Evolutionary conservation across 768 basidiomycete species (phyloP), one percentile per base, ranked within the genome.

Genomic region (Mycena floridula): DNA sequence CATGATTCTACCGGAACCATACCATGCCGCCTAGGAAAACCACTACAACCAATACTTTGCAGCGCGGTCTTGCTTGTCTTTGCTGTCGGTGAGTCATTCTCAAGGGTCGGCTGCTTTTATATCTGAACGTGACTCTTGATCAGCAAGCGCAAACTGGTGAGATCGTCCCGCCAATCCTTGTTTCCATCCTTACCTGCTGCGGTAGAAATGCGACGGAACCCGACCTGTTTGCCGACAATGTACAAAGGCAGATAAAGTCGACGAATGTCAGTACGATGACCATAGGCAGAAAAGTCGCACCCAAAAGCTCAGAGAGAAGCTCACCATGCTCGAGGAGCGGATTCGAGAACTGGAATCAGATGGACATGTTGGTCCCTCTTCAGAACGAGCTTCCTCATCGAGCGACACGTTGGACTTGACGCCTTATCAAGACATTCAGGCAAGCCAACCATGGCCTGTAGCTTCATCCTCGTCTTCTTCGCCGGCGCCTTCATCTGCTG

Each of bases 181-280:
- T 30, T 43, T n/a, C 18, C 7, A 8, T 12, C 16, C 6, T 5
- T 30, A 18, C 15, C 15, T 20, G 24, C 16, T n/a, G 39, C n/a
- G 37, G 9, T 50, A 82, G 81, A 75, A 77, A 74, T 83, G 81
- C 55, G 77, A 81, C 53, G 78, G 78, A 15, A 58, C 56, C 21
- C 74, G 76, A 30, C 81, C 81, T 13, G 64, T 72, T 26, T 82
- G 81, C 54, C 59, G 62, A 18, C 76, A 77, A 52, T 83, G 80
- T 53, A 59, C 59, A 49, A 74, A 76, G 50, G 73, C 77, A 62
- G 74, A 73, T 54, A 61, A 79, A 21, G 58, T 61, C 4, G 61
- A 68, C 21, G 70, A 76, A 40, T 82, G 81, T 57, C 60, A 70
- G 43, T 83, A 81, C 62, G 77, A 81, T 52, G 79, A 82, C 54